Base-by-base conservation (phyloP, 805 yeast genomes). In the Candida caryicola region DNA sequence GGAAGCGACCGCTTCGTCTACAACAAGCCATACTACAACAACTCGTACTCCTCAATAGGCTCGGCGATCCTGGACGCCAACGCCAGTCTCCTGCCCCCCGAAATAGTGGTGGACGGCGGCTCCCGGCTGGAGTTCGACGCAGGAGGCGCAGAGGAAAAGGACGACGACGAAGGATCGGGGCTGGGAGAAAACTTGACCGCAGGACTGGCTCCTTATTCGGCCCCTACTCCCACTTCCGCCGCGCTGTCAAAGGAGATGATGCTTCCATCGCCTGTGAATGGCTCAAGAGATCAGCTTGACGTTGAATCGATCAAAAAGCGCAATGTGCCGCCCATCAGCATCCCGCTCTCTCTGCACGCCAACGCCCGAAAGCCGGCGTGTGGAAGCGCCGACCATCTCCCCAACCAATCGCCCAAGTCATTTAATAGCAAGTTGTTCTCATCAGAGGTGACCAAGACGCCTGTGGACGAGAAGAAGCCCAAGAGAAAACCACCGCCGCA, bases 401-500 rank as follows among this genome's bases (percentile, higher is more conserved):
- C 10, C 25, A 21, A 21, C 25, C 25, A 21, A 21, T 21, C 25
- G 10, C 25, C 25, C 7, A 21, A 10, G 25, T 21, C 25, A 21
- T 21, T 21, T 21, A 21, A 21, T 21, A 10, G 25, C 10, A 21
- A 21, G 10, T 7, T 21, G 9, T 7, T 21, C 10, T 10, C 7
- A 32, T 33, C n/a, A 41, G 43, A 43, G 40, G 25, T 36, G n/a
- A 30, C 14, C 16, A 46, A 17, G 46, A 46, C 29, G 8, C 15
- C 23, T 16, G 21, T 15, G 14, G 34, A 40, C 27, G 36, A 23
- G 5, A 21, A 26, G 31, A 49, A 47, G 31, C 37, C 41, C 17
- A 55, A 50, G 36, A 51, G 67, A 23, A 61, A 54, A 45, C 66
- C 64, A 19, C 67, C 61, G 8, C 64, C 62, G 33, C 37, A 12